These are phyloP conservation scores for Phylloporus sp. DNA, from an alignment of 768 basidiomycete species.

Conservation along the genomic window DNA sequence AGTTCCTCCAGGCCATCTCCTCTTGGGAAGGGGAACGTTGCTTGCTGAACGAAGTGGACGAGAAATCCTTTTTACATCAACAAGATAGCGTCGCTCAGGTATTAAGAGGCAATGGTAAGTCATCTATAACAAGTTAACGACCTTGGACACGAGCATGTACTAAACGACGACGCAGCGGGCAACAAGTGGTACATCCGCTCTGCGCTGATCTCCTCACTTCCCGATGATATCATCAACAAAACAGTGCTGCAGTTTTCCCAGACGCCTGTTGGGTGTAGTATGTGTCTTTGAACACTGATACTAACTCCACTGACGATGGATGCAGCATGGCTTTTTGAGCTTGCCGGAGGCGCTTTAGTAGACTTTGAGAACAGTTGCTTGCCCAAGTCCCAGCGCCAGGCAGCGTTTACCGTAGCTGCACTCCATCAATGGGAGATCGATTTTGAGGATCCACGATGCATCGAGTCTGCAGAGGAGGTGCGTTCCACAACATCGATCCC, in stretches of 20 bases:
- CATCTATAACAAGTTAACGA: neutral
- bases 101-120: slow-evolving; percentile 73
- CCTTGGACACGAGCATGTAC: neutral
- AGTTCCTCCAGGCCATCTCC: slow-evolving; percentile 79
- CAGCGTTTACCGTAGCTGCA: slow-evolving; percentile 81
- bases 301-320: slow-evolving; percentile 1
- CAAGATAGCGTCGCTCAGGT: slow-evolving; percentile 92
- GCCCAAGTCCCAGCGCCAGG: slow-evolving; percentile 75
- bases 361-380: slow-evolving; percentile 74
- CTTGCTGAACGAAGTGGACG: slow-evolving; percentile 84
- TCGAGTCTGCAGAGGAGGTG: slow-evolving; percentile 79
- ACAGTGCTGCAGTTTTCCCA: slow-evolving; percentile 79
- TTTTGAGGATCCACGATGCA: slow-evolving; percentile 74
- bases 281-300: slow-evolving; percentile 30
- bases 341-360: slow-evolving; percentile 74
- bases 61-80: slow-evolving; percentile 85
- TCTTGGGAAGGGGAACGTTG: slow-evolving; percentile 88
- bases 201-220: slow-evolving; percentile 74
- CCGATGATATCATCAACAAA: slow-evolving; percentile 81
- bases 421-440: slow-evolving; percentile 92
- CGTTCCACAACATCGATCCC: slow-evolving; percentile 8
- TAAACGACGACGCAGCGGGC: slow-evolving; percentile 46
- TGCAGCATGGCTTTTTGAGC: slow-evolving; percentile 88
- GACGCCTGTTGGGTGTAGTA: slow-evolving; percentile 90
- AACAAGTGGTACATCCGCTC: slow-evolving; percentile 92